These are phyloP conservation scores for Suillus fuscotomentosus DNA, from an alignment of 768 basidiomycete genomes.

Conservation along the genomic window DNA sequence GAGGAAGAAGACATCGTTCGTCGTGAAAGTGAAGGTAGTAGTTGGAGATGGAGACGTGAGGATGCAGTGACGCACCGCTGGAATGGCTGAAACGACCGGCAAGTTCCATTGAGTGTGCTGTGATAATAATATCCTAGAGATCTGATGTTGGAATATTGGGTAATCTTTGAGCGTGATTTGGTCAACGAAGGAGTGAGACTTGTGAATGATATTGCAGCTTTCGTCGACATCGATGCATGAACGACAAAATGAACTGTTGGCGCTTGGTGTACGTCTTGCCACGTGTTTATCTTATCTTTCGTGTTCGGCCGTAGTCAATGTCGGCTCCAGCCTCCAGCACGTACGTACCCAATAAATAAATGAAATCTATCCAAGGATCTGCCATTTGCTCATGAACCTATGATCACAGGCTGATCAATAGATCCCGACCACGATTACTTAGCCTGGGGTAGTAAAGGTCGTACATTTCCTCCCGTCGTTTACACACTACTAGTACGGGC, in stretches of 20 bases:
- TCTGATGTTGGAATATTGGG: background rate
- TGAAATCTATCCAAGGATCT: background rate
- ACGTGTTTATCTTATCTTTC: background rate
- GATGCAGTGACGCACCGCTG: background rate
- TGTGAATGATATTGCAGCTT: background rate
- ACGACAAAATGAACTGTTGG: background rate
- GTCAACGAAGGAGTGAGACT: background rate
- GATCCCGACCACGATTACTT: background rate
- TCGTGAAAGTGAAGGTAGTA: conserved; percentile 3
- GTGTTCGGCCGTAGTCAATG: background rate
- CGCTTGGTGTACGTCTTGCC: background rate
- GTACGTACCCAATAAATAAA: no score
- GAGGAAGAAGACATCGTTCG: conserved; percentile 22
- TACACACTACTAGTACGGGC: background rate
- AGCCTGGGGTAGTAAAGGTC: background rate
- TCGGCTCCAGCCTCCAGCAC: background rate
- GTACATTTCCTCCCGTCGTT: background rate
- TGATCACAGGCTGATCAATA: background rate
- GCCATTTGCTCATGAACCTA: background rate
- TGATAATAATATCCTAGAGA: background rate
- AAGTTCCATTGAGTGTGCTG: background rate
- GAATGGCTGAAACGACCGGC: background rate
- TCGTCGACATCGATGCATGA: background rate
- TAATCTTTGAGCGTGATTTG: background rate
- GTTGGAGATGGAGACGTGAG: background rate